A percentile compares a stretch with the other conserved stretches of the same genome.
Evolutionary conservation across 2,329 filamentous ascomycete genomes (phyloP).

Genomic region (Helicocarpus griseus): DNA sequence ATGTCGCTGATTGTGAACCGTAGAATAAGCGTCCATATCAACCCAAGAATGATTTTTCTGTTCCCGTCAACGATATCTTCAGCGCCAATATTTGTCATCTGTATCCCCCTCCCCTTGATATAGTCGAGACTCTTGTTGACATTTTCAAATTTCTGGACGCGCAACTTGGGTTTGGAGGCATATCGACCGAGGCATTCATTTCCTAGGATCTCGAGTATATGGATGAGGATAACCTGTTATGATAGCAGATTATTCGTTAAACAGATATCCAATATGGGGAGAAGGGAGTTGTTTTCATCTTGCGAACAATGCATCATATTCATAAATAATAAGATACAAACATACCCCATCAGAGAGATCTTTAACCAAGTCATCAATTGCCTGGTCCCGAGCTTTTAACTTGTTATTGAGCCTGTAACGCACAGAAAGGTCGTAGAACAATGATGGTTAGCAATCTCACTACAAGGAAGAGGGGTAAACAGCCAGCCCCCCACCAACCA

Average conservation of each 20-base stretch:
- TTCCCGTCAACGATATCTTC: slow-evolving; percentile 98
- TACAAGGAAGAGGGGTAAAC: not conserved
- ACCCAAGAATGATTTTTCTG: slow-evolving; percentile 87
- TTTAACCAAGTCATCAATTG: slow-evolving; percentile 75
- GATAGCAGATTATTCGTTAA: too few species aligned
- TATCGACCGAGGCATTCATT: slow-evolving; percentile 92
- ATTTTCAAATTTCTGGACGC: slow-evolving; percentile 96
- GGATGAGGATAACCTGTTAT: slow-evolving; percentile 94
- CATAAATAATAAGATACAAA: slow-evolving; percentile 17
- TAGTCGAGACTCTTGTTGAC: slow-evolving; percentile 92
- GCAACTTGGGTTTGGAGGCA: slow-evolving; percentile 89
- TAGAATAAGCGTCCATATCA: slow-evolving; percentile 98
- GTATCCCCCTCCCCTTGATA: slow-evolving; percentile 80
- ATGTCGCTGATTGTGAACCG: slow-evolving; percentile 98
- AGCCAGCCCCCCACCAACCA: slow-evolving; percentile 47
- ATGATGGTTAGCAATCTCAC: not conserved
- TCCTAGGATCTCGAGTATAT: slow-evolving; percentile 92
- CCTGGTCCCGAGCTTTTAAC: slow-evolving; percentile 64
- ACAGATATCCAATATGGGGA: too few species aligned
- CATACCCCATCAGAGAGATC: slow-evolving; percentile 91
- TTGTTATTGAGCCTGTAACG: slow-evolving; percentile 82
- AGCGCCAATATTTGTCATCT: slow-evolving; percentile 96
- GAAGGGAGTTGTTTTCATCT: slow-evolving; percentile 2
- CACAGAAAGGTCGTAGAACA: slow-evolving; percentile 2
- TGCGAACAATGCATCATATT: not conserved